Percentiles rank a stretch among this genome's conserved stretches.
phyloP scores from a whole-genome alignment of 192 early-diverging fungal genomes.

The Dissophora globulifera region DNA sequence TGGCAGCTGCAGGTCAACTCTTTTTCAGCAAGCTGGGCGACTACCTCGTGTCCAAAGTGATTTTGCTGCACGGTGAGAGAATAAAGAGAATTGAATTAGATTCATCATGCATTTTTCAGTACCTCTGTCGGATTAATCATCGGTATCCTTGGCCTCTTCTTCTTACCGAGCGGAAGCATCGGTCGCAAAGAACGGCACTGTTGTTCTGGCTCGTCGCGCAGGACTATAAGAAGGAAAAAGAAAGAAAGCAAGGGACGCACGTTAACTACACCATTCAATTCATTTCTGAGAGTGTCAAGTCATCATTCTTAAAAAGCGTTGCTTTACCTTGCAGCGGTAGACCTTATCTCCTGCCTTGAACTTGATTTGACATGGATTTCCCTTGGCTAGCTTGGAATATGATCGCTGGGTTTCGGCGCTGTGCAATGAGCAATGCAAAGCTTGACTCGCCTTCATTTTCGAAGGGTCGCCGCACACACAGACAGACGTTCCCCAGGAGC shows the following conservation, averaged over 20 bases:
- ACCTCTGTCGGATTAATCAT: too few species aligned
- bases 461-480: slow-evolving; percentile 19
- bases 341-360: slow-evolving; percentile 26
- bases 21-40: slow-evolving; percentile 2
- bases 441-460: slow-evolving; percentile 2
- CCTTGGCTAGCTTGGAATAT: slow-evolving; percentile 22
- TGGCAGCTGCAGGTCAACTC: slow-evolving; percentile 17
- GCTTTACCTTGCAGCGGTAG: slow-evolving; percentile 31
- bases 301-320: too few species aligned
- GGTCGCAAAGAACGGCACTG: slow-evolving; percentile 8
- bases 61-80: too few species aligned
- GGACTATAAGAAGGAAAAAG: slow-evolving; percentile 18
- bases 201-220: not conserved
- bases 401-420: slow-evolving; percentile 16
- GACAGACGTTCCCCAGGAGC: slow-evolving; percentile 40
- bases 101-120: too few species aligned
- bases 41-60: slow-evolving; percentile 21
- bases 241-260: not conserved
- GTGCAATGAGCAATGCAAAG: slow-evolving; percentile 34
- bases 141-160: too few species aligned
- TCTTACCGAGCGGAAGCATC: slow-evolving; percentile 43
- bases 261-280: not conserved
- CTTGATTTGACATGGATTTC: slow-evolving; percentile 20
- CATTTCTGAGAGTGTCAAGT: too few species aligned
- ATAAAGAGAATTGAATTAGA: too few species aligned